A percentile compares a stretch with the other conserved stretches of the same genome.
phyloP scores from a whole-genome alignment of 2,329 filamentous ascomycete genomes.

The Lachnellula subtilissima region DNA sequence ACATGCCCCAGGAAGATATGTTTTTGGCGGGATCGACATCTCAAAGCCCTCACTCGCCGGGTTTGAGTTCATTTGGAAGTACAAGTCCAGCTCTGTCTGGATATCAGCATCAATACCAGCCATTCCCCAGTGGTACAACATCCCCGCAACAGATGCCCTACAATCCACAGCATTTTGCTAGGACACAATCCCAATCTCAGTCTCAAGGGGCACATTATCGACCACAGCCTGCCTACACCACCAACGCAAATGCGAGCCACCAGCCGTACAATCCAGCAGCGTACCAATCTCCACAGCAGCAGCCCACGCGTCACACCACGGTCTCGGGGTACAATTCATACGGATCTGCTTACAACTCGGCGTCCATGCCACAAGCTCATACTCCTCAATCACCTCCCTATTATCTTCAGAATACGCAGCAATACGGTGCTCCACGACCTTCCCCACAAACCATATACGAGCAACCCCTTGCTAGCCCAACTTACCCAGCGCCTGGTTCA shows the following conservation, averaged over 20 bases:
- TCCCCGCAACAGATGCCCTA: conserved; percentile 44
- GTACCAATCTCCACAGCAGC: conserved; percentile 40
- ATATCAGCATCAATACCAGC: conserved; percentile 50
- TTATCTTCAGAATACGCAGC: conserved; percentile 20
- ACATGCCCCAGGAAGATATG: conserved; percentile 50
- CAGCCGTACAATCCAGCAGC: conserved; percentile 63
- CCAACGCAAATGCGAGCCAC: conserved; percentile 40
- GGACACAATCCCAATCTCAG: conserved; percentile 32
- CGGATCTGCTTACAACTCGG: conserved; percentile 32
- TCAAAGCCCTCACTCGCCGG: conserved; percentile 25
- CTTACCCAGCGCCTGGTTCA: conserved; percentile 23
- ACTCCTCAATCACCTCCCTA: conserved; percentile 36
- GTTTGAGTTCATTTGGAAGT: conserved; percentile 23
- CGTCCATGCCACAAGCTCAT: conserved; percentile 39
- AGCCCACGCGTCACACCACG: conserved; percentile 50
- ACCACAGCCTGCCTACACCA: conserved; percentile 47
- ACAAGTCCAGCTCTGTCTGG: conserved; percentile 34
- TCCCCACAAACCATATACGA: conserved; percentile 25
- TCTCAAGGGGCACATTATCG: conserved; percentile 39
- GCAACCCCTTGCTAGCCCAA: conserved; percentile 21
- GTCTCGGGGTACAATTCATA: conserved; percentile 53
- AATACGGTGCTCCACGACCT: conserved; percentile 21
- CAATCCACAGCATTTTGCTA: conserved; percentile 58
- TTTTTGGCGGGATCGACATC: conserved; percentile 43
- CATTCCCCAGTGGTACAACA: conserved; percentile 32